Percentiles rank a stretch among this genome's conserved stretches.
These are phyloP conservation scores for Arbutus unedo DNA, from an alignment of 148 eudicot species.

Conservation along the genomic window DNA sequence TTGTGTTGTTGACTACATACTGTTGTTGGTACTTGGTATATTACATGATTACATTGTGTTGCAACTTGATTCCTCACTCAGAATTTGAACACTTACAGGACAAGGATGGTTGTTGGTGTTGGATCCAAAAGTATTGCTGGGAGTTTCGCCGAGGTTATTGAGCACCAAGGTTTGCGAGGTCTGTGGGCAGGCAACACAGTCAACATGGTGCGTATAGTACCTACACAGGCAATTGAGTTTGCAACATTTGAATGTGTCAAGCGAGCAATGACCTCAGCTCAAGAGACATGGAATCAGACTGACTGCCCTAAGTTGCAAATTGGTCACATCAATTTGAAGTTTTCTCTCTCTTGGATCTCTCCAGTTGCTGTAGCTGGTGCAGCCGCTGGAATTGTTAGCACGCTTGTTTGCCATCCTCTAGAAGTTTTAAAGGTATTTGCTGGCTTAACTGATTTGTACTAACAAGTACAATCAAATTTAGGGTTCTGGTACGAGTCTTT, in stretches of 20 bases:
- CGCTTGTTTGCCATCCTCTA: conserved; percentile 91
- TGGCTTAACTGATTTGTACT: not conserved
- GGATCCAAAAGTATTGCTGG: conserved; percentile 73
- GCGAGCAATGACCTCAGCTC: conserved; percentile 69
- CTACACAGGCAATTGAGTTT: conserved; percentile 93
- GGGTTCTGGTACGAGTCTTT: not conserved
- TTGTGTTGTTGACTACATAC: not conserved
- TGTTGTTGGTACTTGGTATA: not conserved
- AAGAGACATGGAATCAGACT: conserved; percentile 64
- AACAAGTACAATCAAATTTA: not conserved
- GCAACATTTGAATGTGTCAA: conserved; percentile 93
- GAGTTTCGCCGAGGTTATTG: conserved; percentile 72
- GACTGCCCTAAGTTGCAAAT: conserved; percentile 60
- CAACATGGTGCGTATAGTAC: conserved; percentile 91
- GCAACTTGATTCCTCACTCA: conserved; percentile 17
- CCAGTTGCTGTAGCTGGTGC: conserved; percentile 94
- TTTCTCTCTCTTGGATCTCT: conserved; percentile 82
- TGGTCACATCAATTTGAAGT: conserved; percentile 54
- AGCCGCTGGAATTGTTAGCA: conserved; percentile 81
- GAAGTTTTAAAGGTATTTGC: conserved; percentile 84
- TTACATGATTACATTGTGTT: not conserved
- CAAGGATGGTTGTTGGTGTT: conserved; percentile 97
- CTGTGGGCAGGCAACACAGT: conserved; percentile 93
- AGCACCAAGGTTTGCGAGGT: conserved; percentile 85
- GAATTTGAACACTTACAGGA: conserved; percentile 49